Evolutionary conservation across 1,139 yeast species (phyloP).

Genomic region (Suhomyces panamericanus): DNA sequence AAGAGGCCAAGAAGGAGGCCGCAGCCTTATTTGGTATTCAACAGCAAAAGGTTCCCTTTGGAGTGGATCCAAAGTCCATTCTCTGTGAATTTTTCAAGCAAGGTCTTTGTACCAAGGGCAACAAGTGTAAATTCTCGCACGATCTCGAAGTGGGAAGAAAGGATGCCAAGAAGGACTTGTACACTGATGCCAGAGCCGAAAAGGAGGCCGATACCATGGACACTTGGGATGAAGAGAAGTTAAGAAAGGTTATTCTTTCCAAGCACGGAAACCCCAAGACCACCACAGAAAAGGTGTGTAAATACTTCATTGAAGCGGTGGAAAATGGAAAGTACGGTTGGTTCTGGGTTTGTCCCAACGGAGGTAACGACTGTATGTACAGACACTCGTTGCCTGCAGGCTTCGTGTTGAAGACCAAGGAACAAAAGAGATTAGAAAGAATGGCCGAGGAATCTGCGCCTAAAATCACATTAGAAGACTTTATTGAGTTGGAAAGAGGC

Average conservation of each 20-base stretch:
- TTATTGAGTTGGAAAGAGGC: constrained; percentile 90
- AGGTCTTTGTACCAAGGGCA: constrained; percentile 87
- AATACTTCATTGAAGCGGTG: constrained; percentile 91
- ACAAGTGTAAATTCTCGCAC: constrained; percentile 92
- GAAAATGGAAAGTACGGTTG: constrained; percentile 98
- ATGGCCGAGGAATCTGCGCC: constrained; percentile 85
- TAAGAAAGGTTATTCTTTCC: constrained; percentile 79
- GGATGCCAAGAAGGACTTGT: constrained; percentile 86
- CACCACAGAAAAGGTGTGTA: constrained; percentile 94
- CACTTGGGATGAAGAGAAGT: constrained; percentile 94
- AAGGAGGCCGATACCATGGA: constrained; percentile 92
- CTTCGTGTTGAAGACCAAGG: constrained; percentile 93
- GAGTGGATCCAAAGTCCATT: constrained; percentile 95
- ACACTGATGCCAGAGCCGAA: constrained; percentile 76
- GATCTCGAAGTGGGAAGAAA: constrained; percentile 85
- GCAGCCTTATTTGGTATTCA: constrained; percentile 73
- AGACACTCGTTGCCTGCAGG: constrained; percentile 97
- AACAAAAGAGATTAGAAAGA: constrained; percentile 86
- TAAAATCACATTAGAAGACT: constrained; percentile 91
- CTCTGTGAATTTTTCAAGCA: constrained; percentile 89
- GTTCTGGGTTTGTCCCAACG: constrained; percentile 98
- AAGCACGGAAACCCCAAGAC: constrained; percentile 95
- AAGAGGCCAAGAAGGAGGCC: constrained; percentile 84
- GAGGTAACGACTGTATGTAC: constrained; percentile 91
- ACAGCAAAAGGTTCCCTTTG: constrained; percentile 89